Conservation (phyloP, 2,329 filamentous ascomycete genomes). For the Paraphoma chrysanthemicola region DNA sequence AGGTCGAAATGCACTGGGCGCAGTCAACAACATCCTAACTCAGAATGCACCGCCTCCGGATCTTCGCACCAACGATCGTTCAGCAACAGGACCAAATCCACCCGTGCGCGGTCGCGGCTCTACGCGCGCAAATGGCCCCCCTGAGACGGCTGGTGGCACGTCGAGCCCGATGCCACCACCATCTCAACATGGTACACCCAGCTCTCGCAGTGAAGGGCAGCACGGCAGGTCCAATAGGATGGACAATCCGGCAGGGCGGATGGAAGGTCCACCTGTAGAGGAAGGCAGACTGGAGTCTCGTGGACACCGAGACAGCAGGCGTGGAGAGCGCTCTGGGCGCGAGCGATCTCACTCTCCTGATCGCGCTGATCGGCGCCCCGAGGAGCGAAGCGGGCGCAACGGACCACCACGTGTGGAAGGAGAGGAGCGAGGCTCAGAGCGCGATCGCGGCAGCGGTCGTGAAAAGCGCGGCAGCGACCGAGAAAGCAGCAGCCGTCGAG, state of each 20-base stretch:
- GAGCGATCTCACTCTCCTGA: slow-evolving; percentile 31
- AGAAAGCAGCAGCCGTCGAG: slow-evolving; percentile 25
- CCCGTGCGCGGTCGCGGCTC: slow-evolving; percentile 43
- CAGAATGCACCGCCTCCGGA: slow-evolving; percentile 33
- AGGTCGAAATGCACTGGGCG: slow-evolving; percentile 28
- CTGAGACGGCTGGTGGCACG: slow-evolving; percentile 21
- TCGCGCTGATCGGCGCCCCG: slow-evolving; percentile 31
- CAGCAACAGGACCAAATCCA: slow-evolving; percentile 15
- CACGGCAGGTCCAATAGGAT: slow-evolving; percentile 26
- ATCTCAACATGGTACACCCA: slow-evolving; percentile 33
- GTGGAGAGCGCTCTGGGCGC: slow-evolving; percentile 37
- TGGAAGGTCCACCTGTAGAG: slow-evolving; percentile 28
- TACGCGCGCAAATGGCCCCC: slow-evolving; percentile 31
- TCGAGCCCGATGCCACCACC: slow-evolving; percentile 30
- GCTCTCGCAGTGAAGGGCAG: slow-evolving; percentile 28
- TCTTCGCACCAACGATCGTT: slow-evolving; percentile 19
- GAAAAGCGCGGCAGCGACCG: slow-evolving; percentile 28
- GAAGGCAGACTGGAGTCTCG: slow-evolving; percentile 36
- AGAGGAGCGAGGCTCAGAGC: slow-evolving; percentile 30
- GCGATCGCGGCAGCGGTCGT: slow-evolving; percentile 32
- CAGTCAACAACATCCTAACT: slow-evolving; percentile 40
- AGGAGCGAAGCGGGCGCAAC: slow-evolving; percentile 35
- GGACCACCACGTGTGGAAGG: slow-evolving; percentile 26
- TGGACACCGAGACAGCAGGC: slow-evolving; percentile 35
- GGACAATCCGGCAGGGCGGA: slow-evolving; percentile 22